Evolutionary conservation across 2,329 filamentous ascomycete genomes (phyloP), one percentile per base, ranked within the genome.

Genomic region (Apiospora saccharicola): DNA sequence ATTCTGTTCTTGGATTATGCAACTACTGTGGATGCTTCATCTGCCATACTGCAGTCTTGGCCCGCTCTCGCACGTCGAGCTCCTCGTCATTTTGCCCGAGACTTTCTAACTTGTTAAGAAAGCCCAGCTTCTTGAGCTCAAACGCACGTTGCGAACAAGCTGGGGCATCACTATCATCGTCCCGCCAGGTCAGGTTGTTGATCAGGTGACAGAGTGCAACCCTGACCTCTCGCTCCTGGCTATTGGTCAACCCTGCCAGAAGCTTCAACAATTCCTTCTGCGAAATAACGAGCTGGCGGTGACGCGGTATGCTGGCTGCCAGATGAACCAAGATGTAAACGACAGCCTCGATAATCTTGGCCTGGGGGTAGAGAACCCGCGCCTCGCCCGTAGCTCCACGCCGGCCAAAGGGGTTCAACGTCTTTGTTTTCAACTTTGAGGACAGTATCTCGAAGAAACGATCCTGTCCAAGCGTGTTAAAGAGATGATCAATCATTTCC

Each of bases 271-370:
- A 85, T 16, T 92, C 89, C 2, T 90, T 92, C 81, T 98, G 95
- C 3, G 91, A 87, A 70, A 97, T 90, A 14, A 97, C 86, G 22
- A 94, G 84, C 78, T 95, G 91, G 71, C 94, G 91, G 81, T 98
- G 94, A 43, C 90, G 88, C 3, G 94, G 91, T 16, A 91, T 86
- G 75, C 94, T 94, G 13, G 95, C 96, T 24, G 95, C 94, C 77
- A 98, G 90, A 83, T 98, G 95, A 19, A 96, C 92, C 68, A 98
- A 87, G 72, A 98, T 91, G 80, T 91, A 96, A 41, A 94, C 90
- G 14, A 96, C 92, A 3, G 93, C 89, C 77, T 90, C 89, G 70
- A 98, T 88, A 74, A 98, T 93, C 81, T 94, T 93, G 34, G 87
- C 80, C 74, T 90, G 88, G 12, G 89, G 87, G 73, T 90, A 86